Percentiles rank a stretch among this genome's conserved stretches.
These are phyloP conservation scores for Kodamaea fungicola DNA, from an alignment of 1,139 yeast species.

Conservation along the genomic window DNA sequence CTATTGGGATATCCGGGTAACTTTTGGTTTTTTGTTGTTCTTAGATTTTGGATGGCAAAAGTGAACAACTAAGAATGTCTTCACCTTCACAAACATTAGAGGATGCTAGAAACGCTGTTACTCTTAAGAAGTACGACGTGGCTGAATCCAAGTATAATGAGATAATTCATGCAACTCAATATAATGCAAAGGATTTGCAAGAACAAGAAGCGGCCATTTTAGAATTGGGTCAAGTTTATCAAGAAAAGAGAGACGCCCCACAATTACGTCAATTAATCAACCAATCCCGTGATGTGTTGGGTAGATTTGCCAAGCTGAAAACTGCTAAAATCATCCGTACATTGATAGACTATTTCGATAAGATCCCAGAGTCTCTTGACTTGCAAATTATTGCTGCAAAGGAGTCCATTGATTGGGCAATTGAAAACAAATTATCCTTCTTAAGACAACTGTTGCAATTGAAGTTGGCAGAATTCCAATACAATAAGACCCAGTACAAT, in stretches of 20 bases:
- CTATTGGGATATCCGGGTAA: not conserved
- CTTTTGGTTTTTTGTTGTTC: not conserved
- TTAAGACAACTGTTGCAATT: conserved; percentile 85
- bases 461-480: conserved; percentile 74
- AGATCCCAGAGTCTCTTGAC: conserved; percentile 64
- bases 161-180: conserved; percentile 38
- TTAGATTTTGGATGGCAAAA: conserved; percentile 13
- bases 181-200: conserved; percentile 26
- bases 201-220: conserved; percentile 62
- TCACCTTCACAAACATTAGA: conserved; percentile 35
- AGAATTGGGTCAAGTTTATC: conserved; percentile 62
- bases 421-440: conserved; percentile 77
- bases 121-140: conserved; percentile 41
- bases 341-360: conserved; percentile 75
- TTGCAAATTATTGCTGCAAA: conserved; percentile 71
- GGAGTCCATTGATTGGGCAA: conserved; percentile 86
- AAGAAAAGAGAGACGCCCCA: conserved; percentile 37
- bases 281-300: conserved; percentile 68
- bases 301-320: conserved; percentile 84
- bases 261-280: conserved; percentile 61
- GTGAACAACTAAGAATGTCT: conserved; percentile 11
- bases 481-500: conserved; percentile 60
- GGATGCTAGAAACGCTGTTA: conserved; percentile 56
- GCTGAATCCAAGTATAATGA: conserved; percentile 59
- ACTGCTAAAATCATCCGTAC: conserved; percentile 83